Base-by-base conservation (phyloP, 2,329 filamentous ascomycete genomes). In the Fusarium sp. region DNA sequence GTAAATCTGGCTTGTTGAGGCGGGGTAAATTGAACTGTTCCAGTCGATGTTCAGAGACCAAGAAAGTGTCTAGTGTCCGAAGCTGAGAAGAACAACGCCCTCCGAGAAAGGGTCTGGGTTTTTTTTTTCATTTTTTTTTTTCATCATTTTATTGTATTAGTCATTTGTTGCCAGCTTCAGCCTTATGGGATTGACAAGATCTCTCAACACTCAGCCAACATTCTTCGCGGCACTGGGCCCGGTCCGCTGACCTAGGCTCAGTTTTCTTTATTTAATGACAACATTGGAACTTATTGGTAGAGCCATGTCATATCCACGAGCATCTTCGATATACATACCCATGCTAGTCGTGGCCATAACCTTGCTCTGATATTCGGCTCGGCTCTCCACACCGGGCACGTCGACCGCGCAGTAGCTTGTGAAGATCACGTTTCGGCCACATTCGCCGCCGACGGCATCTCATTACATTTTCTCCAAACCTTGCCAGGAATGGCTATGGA, bases 371-470 rank as follows among this genome's bases (percentile, higher is more conserved):
- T 52, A 23, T 18, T 67, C 48, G 56, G 42, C 26, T 67, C 63
- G 48, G 56, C 38, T 63, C 64, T 67, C 63, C 63, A 67, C 64
- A 63, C 38, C 38, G 30, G 57, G 56, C 44, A 62, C 50, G 42
- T 60, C 54, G 63, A 67, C 57, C 32, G 60, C 44, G 37, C 64
- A 50, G 49, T 66, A 64, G 52, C 48, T 60, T 40, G 26, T 60
- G 44, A 65, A 46, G 64, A 67, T 67, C 64, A 20, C 59, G 20
- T 58, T 48, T 45, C 45, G 59, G 57, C 17, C 32, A 37, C 54
- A 46, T 35, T 44, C 42, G 42, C 61, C 59, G 65, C 49, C 33
- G 30, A 44, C 54, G 50, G 52, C 40, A 35, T 33, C 30, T 49
- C n/a, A 33, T 32, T 18, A 15, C 53, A 50, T 26, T 53, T 18